Evolutionary conservation across 176 grass and related monocot species (phyloP), one percentile per base, ranked within the genome.

Genomic region (Carex littledalei): DNA sequence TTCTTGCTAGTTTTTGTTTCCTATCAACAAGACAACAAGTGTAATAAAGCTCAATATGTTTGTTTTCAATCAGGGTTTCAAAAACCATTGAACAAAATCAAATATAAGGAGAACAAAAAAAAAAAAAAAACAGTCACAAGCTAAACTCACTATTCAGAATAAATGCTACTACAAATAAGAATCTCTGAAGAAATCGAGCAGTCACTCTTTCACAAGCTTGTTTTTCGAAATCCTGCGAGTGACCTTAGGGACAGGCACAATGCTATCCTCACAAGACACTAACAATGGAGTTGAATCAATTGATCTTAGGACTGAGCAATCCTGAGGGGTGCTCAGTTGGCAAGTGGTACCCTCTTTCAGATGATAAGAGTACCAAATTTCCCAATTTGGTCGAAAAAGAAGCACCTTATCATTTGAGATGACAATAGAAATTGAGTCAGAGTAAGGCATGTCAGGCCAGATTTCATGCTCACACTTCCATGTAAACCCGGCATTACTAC

Each of bases 381-480:
- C 13, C 73, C 73, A 77, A 56, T 55, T 53, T 31, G 73, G 73
- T 5, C 73, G 49, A 54, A 77, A 77, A 55, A 77, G 45, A 54
- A 77, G 49, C 47, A 77, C 12, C 49, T 77, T 32, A 77, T 77
- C 49, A 17, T 77, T 14, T 77, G 73, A 77, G 11, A 77, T 32
- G 12, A 77, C 49, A 18, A 77, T 31, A 77, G 22, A 56, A 55
- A 77, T 77, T 16, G 73, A 29, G 12, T 77, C 73, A 31, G 13
- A 54, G 73, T 77, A 77, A 2, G 73, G 73, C 47, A 77, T 55
- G 73, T 77, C 73, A 77, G 73, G 73, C 73, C 73, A 77, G 20
- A 77, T 77, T 77, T 77, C 73, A 77, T 77, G 22, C 49, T 77
- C 49, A 77, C 73, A 77, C 5, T 55, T 16, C 73, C 73, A 77